Base-by-base conservation (phyloP, 768 basidiomycete genomes). In the Termitomyces sp. region DNA sequence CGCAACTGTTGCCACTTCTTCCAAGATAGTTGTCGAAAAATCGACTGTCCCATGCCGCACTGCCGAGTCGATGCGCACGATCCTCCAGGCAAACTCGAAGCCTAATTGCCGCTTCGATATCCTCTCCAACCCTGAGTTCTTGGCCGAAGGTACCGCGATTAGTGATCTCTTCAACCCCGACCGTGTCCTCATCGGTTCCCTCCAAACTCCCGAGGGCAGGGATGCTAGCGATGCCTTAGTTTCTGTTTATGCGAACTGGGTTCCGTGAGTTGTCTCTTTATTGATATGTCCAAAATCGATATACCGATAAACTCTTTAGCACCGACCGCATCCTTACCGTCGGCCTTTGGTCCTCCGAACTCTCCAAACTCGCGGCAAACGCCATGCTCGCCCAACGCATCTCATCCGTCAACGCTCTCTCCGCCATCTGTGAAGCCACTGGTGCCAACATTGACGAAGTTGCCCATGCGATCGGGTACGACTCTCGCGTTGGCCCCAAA, bases 311-410 rank as follows among this genome's bases (percentile, higher is more conserved):
- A 19, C 16, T 28, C 16, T 46, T 42, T 2, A 92, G 89, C 27
- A 76, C 71, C 58, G 84, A 93, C 3, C 81, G 82, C 46, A 91
- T 98, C 69, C 79, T 99, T 50, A 92, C 90, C 19, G 97, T 98
- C 63, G 96, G 97, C 61, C 81, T 99, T 28, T 99, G 97, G 97
- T 95, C 93, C 2, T 98, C 96, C 2, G 97, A 99, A 73, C 84
- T 99, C 27, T 91, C 95, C 61, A 99, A 99, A 79, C 85, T 99
- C 59, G 97, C 97, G 10, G 97, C 97, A 54, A 99, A 99, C 70
- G 97, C 97, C 57, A 95, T 99, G 94, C 88, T 99, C 58, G 97
- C 97, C 8, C 97, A 99, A 72, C 91, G 97, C 59, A 99, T 99
- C 71, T 98, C 96, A 9, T 97, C 94, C 55, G 80, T 98, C 78